Base-by-base conservation (phyloP, 2,329 filamentous ascomycete genomes). In the Xylaria sp. region DNA sequence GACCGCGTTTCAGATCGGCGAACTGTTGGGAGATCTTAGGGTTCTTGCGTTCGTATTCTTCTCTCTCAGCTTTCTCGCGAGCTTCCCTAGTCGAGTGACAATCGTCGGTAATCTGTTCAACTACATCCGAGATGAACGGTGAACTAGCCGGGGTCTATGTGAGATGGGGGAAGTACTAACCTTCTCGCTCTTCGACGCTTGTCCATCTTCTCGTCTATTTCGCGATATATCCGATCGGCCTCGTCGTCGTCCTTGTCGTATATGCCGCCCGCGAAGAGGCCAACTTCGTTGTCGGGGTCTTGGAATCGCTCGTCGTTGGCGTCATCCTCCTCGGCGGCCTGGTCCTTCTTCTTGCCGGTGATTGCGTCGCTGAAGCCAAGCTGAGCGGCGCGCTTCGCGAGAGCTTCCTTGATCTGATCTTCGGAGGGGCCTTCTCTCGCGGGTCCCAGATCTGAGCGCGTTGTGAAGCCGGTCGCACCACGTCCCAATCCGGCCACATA, bases 241-340 rank as follows among this genome's bases (percentile, higher is more conserved):
- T 99, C 97, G 77, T 99, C 96, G 78, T 99, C 96, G 65, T 99
- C 96, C 79, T 96, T 92, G 80, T 98, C 96, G 83, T 97, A 99
- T 75, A 96, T 92, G 42, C 96, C 96, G 65, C 93, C 95, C 2
- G 96, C 94, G 77, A 99, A 99, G 25, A 99, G 85, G 4, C 97
- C 96, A 57, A 96, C 92, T 80, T 99, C 96, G 77, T 98, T 98
- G 76, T 99, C 96, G 0, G 96, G 96, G 78, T 99, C 96, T 78
- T 97, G 94, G 77, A 94, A 98, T 55, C 95, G 88, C 42, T 92
- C 91, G 65, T 93, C 91, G 63, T 92, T 90, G 65, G 92, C 91
- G 62, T 92, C 91, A 40, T 92, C 91, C 42, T 91, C 90, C 21
- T 92, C 91, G 47, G 92, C 91, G 29, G 91, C 90, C 25, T 92